Evolutionary conservation across 192 early-diverging fungal genomes (phyloP).

Genomic region (Irineochytrium annulatum): DNA sequence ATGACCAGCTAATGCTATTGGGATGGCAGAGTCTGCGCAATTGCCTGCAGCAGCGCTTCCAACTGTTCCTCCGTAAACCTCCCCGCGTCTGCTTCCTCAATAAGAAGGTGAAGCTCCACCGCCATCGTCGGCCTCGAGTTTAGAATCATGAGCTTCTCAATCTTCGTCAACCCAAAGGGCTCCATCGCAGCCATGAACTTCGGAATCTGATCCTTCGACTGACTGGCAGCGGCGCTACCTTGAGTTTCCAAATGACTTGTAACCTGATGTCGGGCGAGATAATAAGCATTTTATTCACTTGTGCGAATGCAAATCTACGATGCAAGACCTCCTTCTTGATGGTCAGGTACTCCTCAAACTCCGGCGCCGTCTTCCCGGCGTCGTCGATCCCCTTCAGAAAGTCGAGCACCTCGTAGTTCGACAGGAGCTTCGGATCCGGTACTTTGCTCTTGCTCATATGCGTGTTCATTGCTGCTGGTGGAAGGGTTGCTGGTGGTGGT

Average conservation of each 20-base stretch:
- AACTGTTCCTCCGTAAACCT: too few relatives aligned
- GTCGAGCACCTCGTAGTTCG: neutral
- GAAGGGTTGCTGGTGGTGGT: neutral
- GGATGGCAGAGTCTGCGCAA: too few relatives aligned
- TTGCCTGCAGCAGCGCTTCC: too few relatives aligned
- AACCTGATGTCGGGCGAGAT: neutral
- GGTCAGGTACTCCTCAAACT: constrained; percentile 6
- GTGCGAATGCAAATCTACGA: neutral
- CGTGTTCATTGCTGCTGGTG: too few relatives aligned
- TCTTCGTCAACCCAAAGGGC: constrained; percentile 57
- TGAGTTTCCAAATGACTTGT: constrained; percentile 53
- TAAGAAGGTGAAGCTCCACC: constrained; percentile 57
- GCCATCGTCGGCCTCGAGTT: constrained; percentile 61
- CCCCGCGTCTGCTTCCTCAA: too few relatives aligned
- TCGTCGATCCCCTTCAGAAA: neutral
- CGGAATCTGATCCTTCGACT: constrained; percentile 49
- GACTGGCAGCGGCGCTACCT: constrained; percentile 54
- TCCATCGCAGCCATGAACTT: constrained; percentile 41
- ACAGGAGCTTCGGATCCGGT: neutral
- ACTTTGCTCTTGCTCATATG: too few relatives aligned
- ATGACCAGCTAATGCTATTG: too few relatives aligned
- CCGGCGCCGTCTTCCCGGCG: neutral
- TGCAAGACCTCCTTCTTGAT: constrained; percentile 11
- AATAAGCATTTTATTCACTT: neutral
- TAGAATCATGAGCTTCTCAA: constrained; percentile 70